Percentiles rank a stretch among this genome's conserved stretches.
phyloP scores from a whole-genome alignment of 345 rosid species.

The Eucalyptus coolabah region DNA sequence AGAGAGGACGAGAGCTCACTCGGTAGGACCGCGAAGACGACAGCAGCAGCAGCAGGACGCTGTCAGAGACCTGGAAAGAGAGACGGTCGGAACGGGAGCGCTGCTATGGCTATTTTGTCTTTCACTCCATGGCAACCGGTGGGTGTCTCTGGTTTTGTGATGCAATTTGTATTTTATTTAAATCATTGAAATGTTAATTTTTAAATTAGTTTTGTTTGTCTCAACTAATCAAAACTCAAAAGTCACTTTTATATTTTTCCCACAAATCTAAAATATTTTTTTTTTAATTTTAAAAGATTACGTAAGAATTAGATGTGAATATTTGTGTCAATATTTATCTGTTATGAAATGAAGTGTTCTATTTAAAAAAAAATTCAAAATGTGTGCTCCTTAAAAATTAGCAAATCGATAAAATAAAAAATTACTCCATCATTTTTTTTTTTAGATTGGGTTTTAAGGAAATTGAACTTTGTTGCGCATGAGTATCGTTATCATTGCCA shows the following conservation, averaged over 20 bases:
- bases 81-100: not conserved
- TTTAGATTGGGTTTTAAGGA: not conserved
- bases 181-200: not conserved
- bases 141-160: not conserved
- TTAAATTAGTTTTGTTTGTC: not conserved
- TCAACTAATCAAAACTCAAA: not conserved
- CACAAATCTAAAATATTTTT: not conserved
- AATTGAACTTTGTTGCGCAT: not conserved
- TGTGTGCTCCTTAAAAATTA: no score
- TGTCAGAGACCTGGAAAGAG: not conserved
- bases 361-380: no score
- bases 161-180: not conserved
- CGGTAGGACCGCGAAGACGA: not conserved
- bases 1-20: not conserved
- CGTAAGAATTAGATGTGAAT: not conserved
- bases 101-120: not conserved
- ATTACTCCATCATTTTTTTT: rapidly evolving
- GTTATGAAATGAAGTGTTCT: rapidly evolving
- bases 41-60: not conserved
- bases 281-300: not conserved
- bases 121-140: not conserved
- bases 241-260: not conserved
- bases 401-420: no score
- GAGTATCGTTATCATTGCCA: not conserved
- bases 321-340: not conserved